A percentile compares a stretch with the other conserved stretches of the same genome.
phyloP scores from a whole-genome alignment of 345 rosid species.

The Aquilaria malaccensis region DNA sequence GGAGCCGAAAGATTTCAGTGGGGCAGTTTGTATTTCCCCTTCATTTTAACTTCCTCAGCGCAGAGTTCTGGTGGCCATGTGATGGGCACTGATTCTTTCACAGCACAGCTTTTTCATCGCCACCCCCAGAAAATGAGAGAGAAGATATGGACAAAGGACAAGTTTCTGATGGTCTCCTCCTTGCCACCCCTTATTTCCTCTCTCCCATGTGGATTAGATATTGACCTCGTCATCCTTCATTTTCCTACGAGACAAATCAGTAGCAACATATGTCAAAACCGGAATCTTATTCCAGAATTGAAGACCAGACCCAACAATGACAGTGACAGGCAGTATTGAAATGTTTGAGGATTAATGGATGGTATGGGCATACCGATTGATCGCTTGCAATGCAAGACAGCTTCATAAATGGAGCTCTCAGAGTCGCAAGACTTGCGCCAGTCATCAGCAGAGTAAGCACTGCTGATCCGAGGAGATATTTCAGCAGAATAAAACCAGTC shows the following conservation, averaged over 20 bases:
- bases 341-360: too few relatives aligned
- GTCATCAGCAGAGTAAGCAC: conserved; percentile 47
- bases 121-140: conserved; percentile 18
- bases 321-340: neutral
- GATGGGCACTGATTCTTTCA: conserved; percentile 7
- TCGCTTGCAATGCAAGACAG: conserved; percentile 94
- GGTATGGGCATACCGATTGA: conserved; percentile 45
- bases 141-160: conserved; percentile 25
- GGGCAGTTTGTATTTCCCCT: too few relatives aligned
- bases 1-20: neutral
- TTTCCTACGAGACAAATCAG: conserved; percentile 28
- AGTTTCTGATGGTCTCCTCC: conserved; percentile 18
- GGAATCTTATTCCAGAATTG: conserved; percentile 4
- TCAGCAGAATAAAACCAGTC: conserved; percentile 48
- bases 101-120: conserved; percentile 26
- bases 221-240: conserved; percentile 19
- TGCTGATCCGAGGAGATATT: conserved; percentile 66
- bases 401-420: conserved; percentile 85
- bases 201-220: conserved; percentile 23
- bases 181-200: conserved; percentile 15
- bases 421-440: conserved; percentile 84
- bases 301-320: neutral
- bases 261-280: conserved; percentile 15
- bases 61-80: conserved; percentile 13
- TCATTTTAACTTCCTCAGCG: conserved; percentile 6